phyloP scores from a whole-genome alignment of 2,329 filamentous ascomycete species.

The Hawksworthiomyces lignivorus region DNA sequence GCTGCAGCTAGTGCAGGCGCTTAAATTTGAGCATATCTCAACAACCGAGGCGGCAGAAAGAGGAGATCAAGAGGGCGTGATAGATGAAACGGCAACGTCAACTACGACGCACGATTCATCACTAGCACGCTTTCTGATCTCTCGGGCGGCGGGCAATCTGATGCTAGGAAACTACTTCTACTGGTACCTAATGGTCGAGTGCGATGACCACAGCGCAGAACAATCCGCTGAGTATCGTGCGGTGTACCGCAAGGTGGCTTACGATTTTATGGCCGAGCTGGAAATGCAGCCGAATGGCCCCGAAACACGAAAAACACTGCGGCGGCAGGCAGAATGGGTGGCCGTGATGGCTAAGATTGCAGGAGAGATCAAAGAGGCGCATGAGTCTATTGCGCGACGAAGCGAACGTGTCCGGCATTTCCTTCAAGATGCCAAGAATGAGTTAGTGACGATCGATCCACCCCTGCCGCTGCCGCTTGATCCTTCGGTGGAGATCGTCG shows the following conservation, averaged over 20 bases:
- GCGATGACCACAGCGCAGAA: constrained; percentile 72
- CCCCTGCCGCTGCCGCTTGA: constrained; percentile 84
- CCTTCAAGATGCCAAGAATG: constrained; percentile 82
- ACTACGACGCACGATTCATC: constrained; percentile 61
- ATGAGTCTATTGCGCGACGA: constrained; percentile 71
- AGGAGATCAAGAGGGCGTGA: neutral
- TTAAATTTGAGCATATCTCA: constrained; percentile 83
- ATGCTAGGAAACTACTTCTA: constrained; percentile 90
- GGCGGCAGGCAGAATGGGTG: constrained; percentile 84
- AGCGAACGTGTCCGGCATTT: constrained; percentile 78
- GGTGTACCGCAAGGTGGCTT: constrained; percentile 87
- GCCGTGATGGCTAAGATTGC: constrained; percentile 82
- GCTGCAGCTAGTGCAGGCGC: constrained; percentile 86
- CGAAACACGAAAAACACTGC: constrained; percentile 66
- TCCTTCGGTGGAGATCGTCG: constrained; percentile 69
- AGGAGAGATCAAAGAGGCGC: constrained; percentile 75
- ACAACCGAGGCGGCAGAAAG: constrained; percentile 43
- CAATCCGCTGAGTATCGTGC: constrained; percentile 66
- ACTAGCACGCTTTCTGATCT: constrained; percentile 80
- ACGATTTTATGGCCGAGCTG: constrained; percentile 88
- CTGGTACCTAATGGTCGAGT: constrained; percentile 99
- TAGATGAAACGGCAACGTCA: neutral
- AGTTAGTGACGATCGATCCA: constrained; percentile 73
- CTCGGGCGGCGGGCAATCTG: constrained; percentile 79
- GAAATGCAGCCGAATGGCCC: constrained; percentile 62